A percentile compares a stretch with the other conserved stretches of the same genome.
Evolutionary conservation across 1,139 yeast species (phyloP).

Genomic region (Protomyces inouyei): DNA sequence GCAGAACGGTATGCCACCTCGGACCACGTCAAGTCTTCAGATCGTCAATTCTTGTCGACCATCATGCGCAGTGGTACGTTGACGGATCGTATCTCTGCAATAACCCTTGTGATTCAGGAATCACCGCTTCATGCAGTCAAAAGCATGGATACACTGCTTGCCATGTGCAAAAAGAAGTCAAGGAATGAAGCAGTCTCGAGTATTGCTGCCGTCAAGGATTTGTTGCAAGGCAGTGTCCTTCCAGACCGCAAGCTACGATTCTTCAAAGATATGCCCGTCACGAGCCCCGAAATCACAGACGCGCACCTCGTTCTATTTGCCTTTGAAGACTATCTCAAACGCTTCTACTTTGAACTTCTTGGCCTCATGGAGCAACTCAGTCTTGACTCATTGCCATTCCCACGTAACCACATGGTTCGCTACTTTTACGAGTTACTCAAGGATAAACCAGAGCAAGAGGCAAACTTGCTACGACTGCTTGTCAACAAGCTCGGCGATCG

Average conservation of each 20-base stretch:
- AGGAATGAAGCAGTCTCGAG: slow-evolving; percentile 92
- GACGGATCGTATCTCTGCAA: slow-evolving; percentile 90
- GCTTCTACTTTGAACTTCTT: slow-evolving; percentile 62
- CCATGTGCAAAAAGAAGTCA: slow-evolving; percentile 83
- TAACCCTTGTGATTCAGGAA: slow-evolving; percentile 86
- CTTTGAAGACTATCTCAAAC: slow-evolving; percentile 85
- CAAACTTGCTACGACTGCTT: slow-evolving; percentile 77
- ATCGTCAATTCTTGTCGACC: slow-evolving; percentile 82
- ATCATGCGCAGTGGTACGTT: slow-evolving; percentile 89
- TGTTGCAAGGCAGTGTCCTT: slow-evolving; percentile 74
- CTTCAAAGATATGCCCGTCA: slow-evolving; percentile 68
- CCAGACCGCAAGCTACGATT: slow-evolving; percentile 70
- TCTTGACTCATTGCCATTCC: slow-evolving; percentile 90
- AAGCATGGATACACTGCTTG: slow-evolving; percentile 70
- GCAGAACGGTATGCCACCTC: slow-evolving; percentile 45
- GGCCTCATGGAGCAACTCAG: slow-evolving; percentile 68
- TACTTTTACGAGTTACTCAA: slow-evolving; percentile 76
- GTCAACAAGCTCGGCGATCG: slow-evolving; percentile 91
- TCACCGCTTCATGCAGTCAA: slow-evolving; percentile 87
- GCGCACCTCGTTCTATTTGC: slow-evolving; percentile 61
- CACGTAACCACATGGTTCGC: slow-evolving; percentile 68
- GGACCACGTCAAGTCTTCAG: slow-evolving; percentile 46
- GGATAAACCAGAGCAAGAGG: slow-evolving; percentile 95
- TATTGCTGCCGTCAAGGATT: slow-evolving; percentile 82
- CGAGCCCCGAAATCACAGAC: slow-evolving; percentile 40